phyloP scores from a whole-genome alignment of 192 early-diverging fungal genomes.

The Gamsiella multidivaricata region DNA sequence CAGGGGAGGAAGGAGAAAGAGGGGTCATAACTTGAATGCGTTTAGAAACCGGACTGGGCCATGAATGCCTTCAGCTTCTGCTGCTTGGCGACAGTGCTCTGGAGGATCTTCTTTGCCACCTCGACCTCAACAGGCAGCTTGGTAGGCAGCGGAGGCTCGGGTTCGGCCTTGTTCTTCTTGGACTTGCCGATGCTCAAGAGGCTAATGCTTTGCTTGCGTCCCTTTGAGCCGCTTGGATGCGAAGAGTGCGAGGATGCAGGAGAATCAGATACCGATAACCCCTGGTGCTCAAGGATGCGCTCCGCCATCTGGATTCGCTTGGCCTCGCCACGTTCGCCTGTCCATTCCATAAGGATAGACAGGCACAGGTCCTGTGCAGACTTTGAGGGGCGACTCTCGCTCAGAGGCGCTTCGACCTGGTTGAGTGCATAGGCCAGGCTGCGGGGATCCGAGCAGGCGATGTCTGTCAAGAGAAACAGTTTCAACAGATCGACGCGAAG shows the following conservation, averaged over 20 bases:
- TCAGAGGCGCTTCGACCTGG: constrained; percentile 30
- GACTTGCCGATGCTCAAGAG: constrained; percentile 40
- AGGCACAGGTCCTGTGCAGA: constrained; percentile 30
- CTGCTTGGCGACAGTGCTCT: constrained; percentile 42
- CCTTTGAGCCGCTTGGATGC: constrained; percentile 11
- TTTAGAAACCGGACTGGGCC: constrained; percentile 46
- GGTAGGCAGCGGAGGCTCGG: constrained; percentile 18
- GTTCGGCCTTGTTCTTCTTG: constrained; percentile 35
- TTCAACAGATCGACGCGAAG: constrained; percentile 42
- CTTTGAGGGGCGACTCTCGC: constrained; percentile 33
- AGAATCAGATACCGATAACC: neutral
- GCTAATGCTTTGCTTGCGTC: constrained; percentile 38
- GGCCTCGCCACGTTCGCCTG: constrained; percentile 37
- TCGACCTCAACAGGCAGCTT: constrained; percentile 37
- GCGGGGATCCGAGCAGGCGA: constrained; percentile 34
- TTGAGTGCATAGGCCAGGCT: constrained; percentile 33
- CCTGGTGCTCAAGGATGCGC: constrained; percentile 40
- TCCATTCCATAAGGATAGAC: constrained; percentile 43
- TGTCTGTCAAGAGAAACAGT: constrained; percentile 39
- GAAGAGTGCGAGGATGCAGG: neutral
- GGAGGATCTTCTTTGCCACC: constrained; percentile 27
- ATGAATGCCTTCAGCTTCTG: constrained; percentile 47
- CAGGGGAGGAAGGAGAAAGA: constrained; percentile 1
- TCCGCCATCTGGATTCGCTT: constrained; percentile 48
- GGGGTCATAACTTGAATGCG: neutral